phyloP scores from a whole-genome alignment of 2,329 filamentous ascomycete species.

The Aspergillus brunneoviolaceus region DNA sequence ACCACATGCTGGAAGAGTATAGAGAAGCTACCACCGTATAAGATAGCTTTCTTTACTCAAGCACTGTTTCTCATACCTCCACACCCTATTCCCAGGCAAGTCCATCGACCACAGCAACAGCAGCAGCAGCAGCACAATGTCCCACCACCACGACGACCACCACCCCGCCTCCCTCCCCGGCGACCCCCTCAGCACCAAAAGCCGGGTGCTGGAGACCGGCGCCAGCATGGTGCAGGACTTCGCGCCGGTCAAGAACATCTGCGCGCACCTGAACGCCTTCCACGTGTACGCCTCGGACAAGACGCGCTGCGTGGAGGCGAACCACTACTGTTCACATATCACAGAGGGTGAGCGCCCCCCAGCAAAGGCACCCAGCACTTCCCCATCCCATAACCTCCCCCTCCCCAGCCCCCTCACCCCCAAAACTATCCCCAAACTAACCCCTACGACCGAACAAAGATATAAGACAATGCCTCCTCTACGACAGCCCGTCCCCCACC shows the following conservation, averaged over 20 bases:
- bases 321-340: conserved; percentile 81
- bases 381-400: too few relatives aligned
- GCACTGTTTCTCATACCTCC: too few relatives aligned
- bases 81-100: too few relatives aligned
- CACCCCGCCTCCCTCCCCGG: conserved; percentile 26
- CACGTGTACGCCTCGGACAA: conserved; percentile 77
- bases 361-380: too few relatives aligned
- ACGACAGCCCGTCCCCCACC: conserved; percentile 66
- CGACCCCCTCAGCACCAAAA: conserved; percentile 35
- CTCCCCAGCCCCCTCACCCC: not conserved
- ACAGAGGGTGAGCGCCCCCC: conserved; percentile 51
- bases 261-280: conserved; percentile 83
- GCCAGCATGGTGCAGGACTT: conserved; percentile 52
- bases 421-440: not conserved
- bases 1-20: not conserved
- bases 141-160: conserved; percentile 3
- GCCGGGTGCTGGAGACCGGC: conserved; percentile 39
- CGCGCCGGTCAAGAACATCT: conserved; percentile 69
- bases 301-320: conserved; percentile 68
- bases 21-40: not conserved
- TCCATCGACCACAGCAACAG: too few relatives aligned
- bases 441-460: conserved; percentile 46
- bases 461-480: conserved; percentile 80
- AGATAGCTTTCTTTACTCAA: too few relatives aligned
- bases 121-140: not conserved